Percentiles rank a stretch among this genome's conserved stretches.
Conservation (phyloP, 345 rosid genomes). For the Salix caprea region DNA sequence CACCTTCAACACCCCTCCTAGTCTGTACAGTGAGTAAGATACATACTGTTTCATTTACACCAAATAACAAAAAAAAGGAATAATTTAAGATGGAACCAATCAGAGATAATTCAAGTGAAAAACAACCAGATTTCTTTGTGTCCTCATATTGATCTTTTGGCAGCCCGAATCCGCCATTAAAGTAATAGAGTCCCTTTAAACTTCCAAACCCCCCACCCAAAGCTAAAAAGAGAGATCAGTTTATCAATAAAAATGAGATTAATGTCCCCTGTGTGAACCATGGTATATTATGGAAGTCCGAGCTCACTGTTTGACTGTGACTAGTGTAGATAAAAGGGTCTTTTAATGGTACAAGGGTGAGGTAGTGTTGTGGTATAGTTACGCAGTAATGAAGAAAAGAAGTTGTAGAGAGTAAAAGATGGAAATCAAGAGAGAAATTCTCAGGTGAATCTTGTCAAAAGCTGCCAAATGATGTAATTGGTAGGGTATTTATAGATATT, state of each 20-base stretch:
- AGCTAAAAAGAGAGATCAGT: not conserved
- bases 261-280: not conserved
- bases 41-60: not conserved
- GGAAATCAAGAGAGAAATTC: too few relatives aligned
- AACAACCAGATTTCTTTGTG: not conserved
- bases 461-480: too few relatives aligned
- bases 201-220: too few relatives aligned
- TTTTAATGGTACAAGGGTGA: too few relatives aligned
- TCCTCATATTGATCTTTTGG: not conserved
- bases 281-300: not conserved
- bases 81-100: not conserved
- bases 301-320: too few relatives aligned
- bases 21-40: slow-evolving; percentile 26
- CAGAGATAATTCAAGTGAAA: not conserved
- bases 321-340: too few relatives aligned
- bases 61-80: not conserved
- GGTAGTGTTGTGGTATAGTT: too few relatives aligned
- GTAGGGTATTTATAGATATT: too few relatives aligned
- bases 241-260: not conserved
- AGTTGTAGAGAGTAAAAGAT: too few relatives aligned
- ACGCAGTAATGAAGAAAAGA: too few relatives aligned
- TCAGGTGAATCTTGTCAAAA: too few relatives aligned
- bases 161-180: not conserved
- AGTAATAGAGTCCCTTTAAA: not conserved
- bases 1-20: slow-evolving; percentile 54